A percentile compares a stretch with the other conserved stretches of the same genome.
phyloP scores from a whole-genome alignment of 345 rosid species.

The rapeseed (Brassica napus) region Da-Ae NC_063446.1:4989501-4990000 shows the following conservation, averaged over 20 bases:
- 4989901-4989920: background rate
- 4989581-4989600: constrained; percentile 85
- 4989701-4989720: constrained; percentile 75
- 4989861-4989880: constrained; percentile 58
- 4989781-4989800: constrained; percentile 53
- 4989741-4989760: constrained; percentile 82
- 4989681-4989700: constrained; percentile 67
- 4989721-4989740: constrained; percentile 82
- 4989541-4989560: constrained; percentile 52
- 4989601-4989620: constrained; percentile 83
- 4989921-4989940: background rate
- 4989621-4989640: constrained; percentile 75
- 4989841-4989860: constrained; percentile 46
- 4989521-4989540: constrained; percentile 89
- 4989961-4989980: background rate
- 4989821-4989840: constrained; percentile 60
- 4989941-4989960: background rate
- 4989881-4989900: background rate
- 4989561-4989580: constrained; percentile 75
- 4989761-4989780: constrained; percentile 24
- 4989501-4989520: constrained; percentile 53
- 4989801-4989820: constrained; percentile 57
- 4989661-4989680: constrained; percentile 59
- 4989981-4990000: background rate
- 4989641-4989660: constrained; percentile 96